A percentile compares a stretch with the other conserved stretches of the same genome.
Conservation (phyloP, 768 basidiomycete species). For the Leccinum arenicola region DNA sequence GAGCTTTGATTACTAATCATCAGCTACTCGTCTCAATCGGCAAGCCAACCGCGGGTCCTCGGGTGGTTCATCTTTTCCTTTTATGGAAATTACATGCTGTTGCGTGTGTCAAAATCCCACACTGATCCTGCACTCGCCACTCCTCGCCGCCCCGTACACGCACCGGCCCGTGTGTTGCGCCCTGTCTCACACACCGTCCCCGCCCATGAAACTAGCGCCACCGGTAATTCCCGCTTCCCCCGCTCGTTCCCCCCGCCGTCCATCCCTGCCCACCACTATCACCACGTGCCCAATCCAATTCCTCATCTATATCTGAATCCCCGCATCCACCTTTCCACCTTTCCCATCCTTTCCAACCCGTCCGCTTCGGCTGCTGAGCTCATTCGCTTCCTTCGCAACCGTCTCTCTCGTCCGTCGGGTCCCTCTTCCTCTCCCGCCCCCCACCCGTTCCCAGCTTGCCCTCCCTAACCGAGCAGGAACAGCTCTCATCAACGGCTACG, state of each 20-base stretch:
- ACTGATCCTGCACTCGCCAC: constrained; percentile 27
- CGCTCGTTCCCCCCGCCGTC: constrained; percentile 12
- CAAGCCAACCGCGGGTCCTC: constrained; percentile 34
- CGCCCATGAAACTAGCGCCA: constrained; percentile 24
- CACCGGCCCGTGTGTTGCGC: constrained; percentile 16
- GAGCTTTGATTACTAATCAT: constrained; percentile 27
- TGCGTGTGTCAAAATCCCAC: constrained; percentile 18
- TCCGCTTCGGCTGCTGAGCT: constrained; percentile 6
- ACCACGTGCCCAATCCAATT: constrained; percentile 7
- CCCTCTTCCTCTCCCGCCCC: neutral
- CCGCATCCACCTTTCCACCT: constrained; percentile 2
- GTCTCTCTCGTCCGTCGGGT: neutral
- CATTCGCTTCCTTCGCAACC: neutral
- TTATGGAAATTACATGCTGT: constrained; percentile 26
- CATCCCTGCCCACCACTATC: constrained; percentile 7
- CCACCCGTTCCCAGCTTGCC: neutral
- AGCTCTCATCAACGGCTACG: neutral
- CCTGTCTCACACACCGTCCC: constrained; percentile 6
- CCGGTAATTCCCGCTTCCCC: constrained; percentile 23
- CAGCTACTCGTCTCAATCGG: constrained; percentile 24
- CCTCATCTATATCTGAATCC: constrained; percentile 2
- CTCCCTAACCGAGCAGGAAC: constrained; percentile 5
- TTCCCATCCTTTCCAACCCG: neutral
- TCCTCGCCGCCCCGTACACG: constrained; percentile 13
- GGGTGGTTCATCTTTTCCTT: constrained; percentile 14